Conservation (phyloP, 1,284 basidiomycete genomes). For the Ustilago crameri region DNA sequence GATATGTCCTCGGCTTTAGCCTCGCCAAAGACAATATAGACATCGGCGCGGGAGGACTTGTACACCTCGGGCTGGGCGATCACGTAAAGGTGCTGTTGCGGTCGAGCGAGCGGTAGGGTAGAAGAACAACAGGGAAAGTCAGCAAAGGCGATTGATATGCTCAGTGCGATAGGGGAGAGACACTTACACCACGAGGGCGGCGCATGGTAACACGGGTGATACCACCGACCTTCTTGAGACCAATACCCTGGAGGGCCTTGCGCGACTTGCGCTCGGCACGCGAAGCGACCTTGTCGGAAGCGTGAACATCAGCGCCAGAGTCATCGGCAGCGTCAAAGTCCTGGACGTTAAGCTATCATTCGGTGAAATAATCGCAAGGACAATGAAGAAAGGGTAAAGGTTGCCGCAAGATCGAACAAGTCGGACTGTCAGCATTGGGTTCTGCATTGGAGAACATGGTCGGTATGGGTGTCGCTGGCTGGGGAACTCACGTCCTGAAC, state of each 20-base stretch:
- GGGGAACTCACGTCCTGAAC: slow-evolving; percentile 73
- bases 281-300: slow-evolving; percentile 89
- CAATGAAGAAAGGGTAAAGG: background rate
- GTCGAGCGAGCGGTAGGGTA: background rate
- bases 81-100: slow-evolving; percentile 83
- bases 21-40: slow-evolving; percentile 99
- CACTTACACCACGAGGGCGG: slow-evolving; percentile 88
- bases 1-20: slow-evolving; percentile 96
- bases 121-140: slow-evolving; percentile 5
- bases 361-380: background rate
- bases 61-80: slow-evolving; percentile 94
- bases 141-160: slow-evolving; percentile 4
- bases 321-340: slow-evolving; percentile 77
- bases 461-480: slow-evolving; percentile 54
- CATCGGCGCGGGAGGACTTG: slow-evolving; percentile 96
- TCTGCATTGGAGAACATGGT: background rate
- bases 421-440: slow-evolving; percentile 1
- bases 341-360: slow-evolving; percentile 67
- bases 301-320: slow-evolving; percentile 75
- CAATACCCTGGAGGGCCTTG: slow-evolving; percentile 66
- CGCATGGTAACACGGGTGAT: slow-evolving; percentile 96
- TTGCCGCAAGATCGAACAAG: slow-evolving; percentile 1
- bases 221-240: slow-evolving; percentile 81
- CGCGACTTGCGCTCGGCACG: slow-evolving; percentile 67
- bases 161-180: background rate